Percentiles rank a stretch among this genome's conserved stretches.
Conservation (phyloP, 2,329 filamentous ascomycete species). For the Calonectria pauciramosa region DNA sequence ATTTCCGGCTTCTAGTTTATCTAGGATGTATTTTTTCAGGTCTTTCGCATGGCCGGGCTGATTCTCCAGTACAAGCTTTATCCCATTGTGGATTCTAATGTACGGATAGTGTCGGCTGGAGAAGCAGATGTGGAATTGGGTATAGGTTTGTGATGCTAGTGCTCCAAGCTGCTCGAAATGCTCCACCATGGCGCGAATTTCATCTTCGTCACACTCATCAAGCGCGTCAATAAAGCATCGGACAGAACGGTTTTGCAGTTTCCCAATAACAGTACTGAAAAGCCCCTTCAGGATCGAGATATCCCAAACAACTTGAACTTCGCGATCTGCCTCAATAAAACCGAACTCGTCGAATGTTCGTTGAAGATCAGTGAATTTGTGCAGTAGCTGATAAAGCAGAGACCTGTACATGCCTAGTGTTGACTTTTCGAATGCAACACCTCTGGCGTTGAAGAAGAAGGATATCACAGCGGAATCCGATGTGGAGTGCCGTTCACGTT, state of each 20-base stretch:
- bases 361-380: background rate
- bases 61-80: conserved; percentile 43
- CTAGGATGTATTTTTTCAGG: conserved; percentile 38
- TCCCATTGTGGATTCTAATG: conserved; percentile 49
- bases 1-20: conserved; percentile 18
- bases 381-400: background rate
- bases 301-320: no score
- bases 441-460: conserved; percentile 13
- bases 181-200: conserved; percentile 56
- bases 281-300: no score
- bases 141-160: conserved; percentile 21
- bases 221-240: conserved; percentile 57
- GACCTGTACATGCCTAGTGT: conserved; percentile 2
- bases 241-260: accelerated
- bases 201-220: conserved; percentile 61
- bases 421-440: background rate
- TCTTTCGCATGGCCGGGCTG: conserved; percentile 45
- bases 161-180: conserved; percentile 57
- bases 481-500: no score
- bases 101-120: conserved; percentile 64
- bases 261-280: no score
- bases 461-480: background rate
- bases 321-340: no score
- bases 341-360: background rate
- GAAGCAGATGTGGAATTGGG: conserved; percentile 54